phyloP scores from a whole-genome alignment of 225 moss, liverwort and hornwort genomes.

The Antitrichia curtipendula region DNA sequence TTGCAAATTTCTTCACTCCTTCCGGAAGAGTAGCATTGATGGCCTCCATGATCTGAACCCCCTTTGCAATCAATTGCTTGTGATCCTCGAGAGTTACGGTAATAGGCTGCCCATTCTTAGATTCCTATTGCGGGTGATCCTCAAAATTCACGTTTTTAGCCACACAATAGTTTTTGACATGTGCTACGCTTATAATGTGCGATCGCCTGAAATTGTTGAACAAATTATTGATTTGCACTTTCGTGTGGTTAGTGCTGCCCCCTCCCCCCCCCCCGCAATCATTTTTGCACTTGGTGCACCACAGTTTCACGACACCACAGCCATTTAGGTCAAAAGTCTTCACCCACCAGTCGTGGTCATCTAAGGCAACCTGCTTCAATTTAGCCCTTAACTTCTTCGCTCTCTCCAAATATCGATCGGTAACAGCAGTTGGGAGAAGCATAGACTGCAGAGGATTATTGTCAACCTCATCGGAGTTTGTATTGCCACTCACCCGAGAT shows the following conservation, averaged over 20 bases:
- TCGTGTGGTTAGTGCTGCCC: too few species aligned
- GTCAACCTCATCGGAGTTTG: rapidly evolving
- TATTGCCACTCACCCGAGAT: too few species aligned
- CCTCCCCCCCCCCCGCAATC: too few species aligned
- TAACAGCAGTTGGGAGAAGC: neutral
- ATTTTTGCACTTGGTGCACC: too few species aligned
- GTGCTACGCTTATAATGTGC: neutral
- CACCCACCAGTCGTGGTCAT: neutral
- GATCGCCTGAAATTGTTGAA: neutral
- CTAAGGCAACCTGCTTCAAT: neutral
- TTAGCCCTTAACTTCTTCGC: neutral
- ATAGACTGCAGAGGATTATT: neutral
- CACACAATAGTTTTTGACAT: neutral
- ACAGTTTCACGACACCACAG: neutral
- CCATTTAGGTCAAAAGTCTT: neutral
- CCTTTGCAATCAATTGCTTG: neutral
- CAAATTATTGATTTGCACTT: neutral
- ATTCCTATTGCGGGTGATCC: neutral
- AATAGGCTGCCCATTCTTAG: neutral
- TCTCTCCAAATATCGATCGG: neutral
- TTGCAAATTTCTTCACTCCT: too few species aligned
- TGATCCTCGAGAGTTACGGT: neutral
- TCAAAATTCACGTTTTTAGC: neutral
- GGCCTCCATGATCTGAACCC: too few species aligned
- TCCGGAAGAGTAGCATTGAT: too few species aligned